phyloP scores from a whole-genome alignment of 805 yeast genomes.

The Ogataea methanolica region DNA sequence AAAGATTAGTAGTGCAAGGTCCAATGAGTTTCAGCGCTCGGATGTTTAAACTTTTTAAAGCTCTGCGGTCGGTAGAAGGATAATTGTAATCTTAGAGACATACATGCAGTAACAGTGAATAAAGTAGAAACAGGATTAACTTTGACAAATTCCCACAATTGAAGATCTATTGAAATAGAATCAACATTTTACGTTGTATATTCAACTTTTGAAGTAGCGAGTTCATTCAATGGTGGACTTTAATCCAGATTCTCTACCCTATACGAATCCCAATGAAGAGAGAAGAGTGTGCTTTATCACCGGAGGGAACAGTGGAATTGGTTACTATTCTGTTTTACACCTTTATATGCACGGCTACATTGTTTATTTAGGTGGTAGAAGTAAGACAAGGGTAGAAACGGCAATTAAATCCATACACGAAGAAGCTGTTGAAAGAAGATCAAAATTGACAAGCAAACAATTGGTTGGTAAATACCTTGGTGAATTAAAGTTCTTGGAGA shows the following conservation, averaged over 20 bases:
- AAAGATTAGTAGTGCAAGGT: too few relatives aligned
- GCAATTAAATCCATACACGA: conserved; percentile 52
- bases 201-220: neutral
- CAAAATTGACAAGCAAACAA: conserved; percentile 15
- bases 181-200: too few relatives aligned
- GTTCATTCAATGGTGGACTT: conserved; percentile 5
- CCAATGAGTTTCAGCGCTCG: too few relatives aligned
- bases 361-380: conserved; percentile 73
- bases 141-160: too few relatives aligned
- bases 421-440: conserved; percentile 43
- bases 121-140: too few relatives aligned
- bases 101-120: too few relatives aligned
- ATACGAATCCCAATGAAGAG: conserved; percentile 47
- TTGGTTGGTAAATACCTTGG: conserved; percentile 37
- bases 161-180: too few relatives aligned
- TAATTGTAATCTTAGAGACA: too few relatives aligned
- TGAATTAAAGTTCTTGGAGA: conserved; percentile 43
- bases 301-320: conserved; percentile 81
- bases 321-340: conserved; percentile 71
- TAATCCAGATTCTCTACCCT: conserved; percentile 53
- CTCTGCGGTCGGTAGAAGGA: too few relatives aligned
- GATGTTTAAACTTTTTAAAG: too few relatives aligned
- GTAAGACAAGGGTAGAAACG: conserved; percentile 46
- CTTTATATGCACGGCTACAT: conserved; percentile 73
- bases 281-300: conserved; percentile 69